phyloP scores from a whole-genome alignment of 352 stramenopile species.

The Phytophthora podocarpi region DNA sequence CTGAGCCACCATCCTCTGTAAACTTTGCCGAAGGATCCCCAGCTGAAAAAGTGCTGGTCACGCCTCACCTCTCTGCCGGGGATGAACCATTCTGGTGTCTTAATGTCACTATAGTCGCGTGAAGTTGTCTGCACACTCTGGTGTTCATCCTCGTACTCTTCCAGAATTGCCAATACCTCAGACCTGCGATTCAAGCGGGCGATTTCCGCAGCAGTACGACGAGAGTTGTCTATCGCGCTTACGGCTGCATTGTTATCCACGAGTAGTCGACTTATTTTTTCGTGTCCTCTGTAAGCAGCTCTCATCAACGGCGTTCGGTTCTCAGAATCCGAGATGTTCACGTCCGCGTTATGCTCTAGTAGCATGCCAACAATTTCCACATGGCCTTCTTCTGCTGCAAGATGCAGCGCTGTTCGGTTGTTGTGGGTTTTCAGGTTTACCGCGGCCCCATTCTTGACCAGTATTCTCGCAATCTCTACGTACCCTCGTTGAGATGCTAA shows the following conservation, averaged over 20 bases:
- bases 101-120: no score
- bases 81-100: constrained; percentile 10
- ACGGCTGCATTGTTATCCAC: background rate
- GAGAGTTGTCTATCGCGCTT: background rate
- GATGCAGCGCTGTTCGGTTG: background rate
- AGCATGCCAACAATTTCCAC: constrained; percentile 4
- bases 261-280: constrained; percentile 6
- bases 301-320: constrained; percentile 6
- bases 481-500: background rate
- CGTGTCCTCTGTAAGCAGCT: constrained; percentile 2
- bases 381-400: background rate
- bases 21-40: constrained; percentile 19
- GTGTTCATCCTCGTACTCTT: no score
- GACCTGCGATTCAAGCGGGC: constrained; percentile 4
- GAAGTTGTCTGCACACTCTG: background rate
- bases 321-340: background rate
- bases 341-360: background rate
- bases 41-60: constrained; percentile 1
- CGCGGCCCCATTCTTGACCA: background rate
- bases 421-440: background rate
- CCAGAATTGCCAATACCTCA: no score
- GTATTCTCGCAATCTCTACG: constrained; percentile 1
- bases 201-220: constrained; percentile 1
- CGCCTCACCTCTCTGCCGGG: background rate
- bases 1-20: constrained; percentile 22